Evolutionary conservation across 1,139 yeast species (phyloP), one percentile per base, ranked within the genome.

Genomic region (Zhuliangozyma parablackwelliae): DNA sequence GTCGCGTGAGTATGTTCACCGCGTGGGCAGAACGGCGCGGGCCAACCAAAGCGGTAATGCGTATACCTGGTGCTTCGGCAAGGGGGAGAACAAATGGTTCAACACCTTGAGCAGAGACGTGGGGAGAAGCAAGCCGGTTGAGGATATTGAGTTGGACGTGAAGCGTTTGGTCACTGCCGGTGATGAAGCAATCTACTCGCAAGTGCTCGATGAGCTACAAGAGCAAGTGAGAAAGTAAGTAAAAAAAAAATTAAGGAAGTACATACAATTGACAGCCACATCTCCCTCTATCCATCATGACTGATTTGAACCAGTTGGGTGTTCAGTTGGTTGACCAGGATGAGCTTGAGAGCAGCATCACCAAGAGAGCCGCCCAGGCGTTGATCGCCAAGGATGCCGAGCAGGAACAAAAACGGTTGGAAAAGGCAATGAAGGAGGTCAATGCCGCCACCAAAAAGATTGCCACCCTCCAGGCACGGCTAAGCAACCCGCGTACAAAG

Each of bases 11-110:
- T 94, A 92, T 50, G 87, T 92, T 26, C 99, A 92, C 59, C 75
- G 98, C 48, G 92, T 90, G 27, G 98, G 98, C 31, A 80, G 98
- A 66, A 90, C 97, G 0, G 97, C 97, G 1, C 79, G 98, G 61
- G 98, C 97, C 2, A 82, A 84, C 38, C 75, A 81, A 34, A 35
- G 49, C 0, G 99, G 99, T 53, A 66, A 69, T 35, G 95, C 96
- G 0, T 75, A 79, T 53, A 82, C 77, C 39, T 56, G 89, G 30
- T 69, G 81, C 20, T 72, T 81, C 41, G 95, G 96, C 24, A 78
- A 75, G 41, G 90, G 89, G 38, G 97, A 89, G 48, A 66, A 65
- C 38, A 79, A 72, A 48, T 86, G 89, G 81, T 78, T 78, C 50
- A 67, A 69, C 46, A 70, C 61, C 35, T 53, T 80, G 28, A 73